Conservation (phyloP, 108 stramenopile species). For the Mediolabrus comicus region DNA sequence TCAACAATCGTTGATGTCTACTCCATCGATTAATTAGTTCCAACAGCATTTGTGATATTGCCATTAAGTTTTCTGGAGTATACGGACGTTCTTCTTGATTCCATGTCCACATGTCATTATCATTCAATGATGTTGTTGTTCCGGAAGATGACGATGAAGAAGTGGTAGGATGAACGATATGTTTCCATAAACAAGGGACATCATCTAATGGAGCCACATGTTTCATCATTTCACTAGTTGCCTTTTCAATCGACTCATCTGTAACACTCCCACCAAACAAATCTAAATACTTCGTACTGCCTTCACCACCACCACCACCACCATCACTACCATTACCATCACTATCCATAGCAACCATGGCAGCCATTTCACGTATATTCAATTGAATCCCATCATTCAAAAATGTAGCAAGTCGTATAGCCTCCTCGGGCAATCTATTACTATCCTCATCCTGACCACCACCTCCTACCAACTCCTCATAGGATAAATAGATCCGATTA, state of each 20-base stretch:
- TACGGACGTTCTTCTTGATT: constrained; percentile 16
- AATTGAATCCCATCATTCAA: constrained; percentile 7
- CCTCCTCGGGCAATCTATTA: constrained; percentile 9
- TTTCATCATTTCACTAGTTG: constrained; percentile 3
- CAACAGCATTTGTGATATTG: constrained; percentile 21
- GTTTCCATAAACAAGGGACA: constrained; percentile 40
- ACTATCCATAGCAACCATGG: neutral
- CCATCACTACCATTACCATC: constrained; percentile 1
- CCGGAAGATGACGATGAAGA: constrained; percentile 1
- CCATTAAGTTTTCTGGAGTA: constrained; percentile 22
- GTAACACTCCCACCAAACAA: neutral
- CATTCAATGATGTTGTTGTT: neutral
- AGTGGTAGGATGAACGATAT: constrained; percentile 9
- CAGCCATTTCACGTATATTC: constrained; percentile 19
- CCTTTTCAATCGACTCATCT: constrained; percentile 13
- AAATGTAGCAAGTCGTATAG: constrained; percentile 16
- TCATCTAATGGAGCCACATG: constrained; percentile 4
- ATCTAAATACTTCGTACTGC: too few species aligned
- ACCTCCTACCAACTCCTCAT: constrained; percentile 21
- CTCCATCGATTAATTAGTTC: constrained; percentile 42
- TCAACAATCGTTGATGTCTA: constrained; percentile 32
- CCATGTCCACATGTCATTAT: neutral
- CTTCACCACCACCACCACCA: too few species aligned
- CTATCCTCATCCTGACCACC: constrained; percentile 6
- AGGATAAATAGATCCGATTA: constrained; percentile 28